Base-by-base conservation (phyloP, 345 rosid genomes). In the Camelina laxa region DNA sequence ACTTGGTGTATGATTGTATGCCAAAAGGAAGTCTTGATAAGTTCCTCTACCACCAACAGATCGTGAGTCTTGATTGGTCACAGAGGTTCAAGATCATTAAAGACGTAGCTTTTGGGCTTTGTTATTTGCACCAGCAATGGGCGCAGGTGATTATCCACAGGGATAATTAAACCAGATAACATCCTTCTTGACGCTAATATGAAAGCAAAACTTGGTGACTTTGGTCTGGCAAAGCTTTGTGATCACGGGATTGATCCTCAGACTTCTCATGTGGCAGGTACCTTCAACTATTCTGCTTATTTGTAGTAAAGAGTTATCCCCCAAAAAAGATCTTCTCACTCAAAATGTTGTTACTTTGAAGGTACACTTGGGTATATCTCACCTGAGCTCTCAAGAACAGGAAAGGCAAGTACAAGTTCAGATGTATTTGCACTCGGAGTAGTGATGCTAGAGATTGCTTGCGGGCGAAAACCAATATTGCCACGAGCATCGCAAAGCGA, bases 311-410 rank as follows among this genome's bases (percentile, higher is more conserved):
- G 13, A 67, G 11, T 21, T 65, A 1, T 0, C 5, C 13, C 4
- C 10, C 8, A 17, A 8, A 6, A 16, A 35, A 0, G 5, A 19
- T 19, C 5, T 20, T 49, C 5, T 10, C 38, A 54, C 8, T 68
- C 13, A 22, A 16, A 22, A 19, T 58, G 47, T 9, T 31, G 1
- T 57, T 45, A 58, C 57, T 33, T 58, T 0, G 13, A 87, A 4
- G 96, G 97, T 49, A 92, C 94, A 0, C 20, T 90, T 15, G 97
- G 97, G 53, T 90, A 90, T 55, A 80, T 88, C 6, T 88, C 97
- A 1, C 92, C 94, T 0, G 98, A 92, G 73, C 27, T 90, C 62
- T 86, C 86, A 17, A 82, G 91, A 21, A 85, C 88, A 0, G 92
- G 94, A 13, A 90, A 84, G 81, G 82, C 88, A 2, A 85, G 90